Conservation (phyloP, 2,329 filamentous ascomycete species). For the Colletotrichum truncatum region DNA sequence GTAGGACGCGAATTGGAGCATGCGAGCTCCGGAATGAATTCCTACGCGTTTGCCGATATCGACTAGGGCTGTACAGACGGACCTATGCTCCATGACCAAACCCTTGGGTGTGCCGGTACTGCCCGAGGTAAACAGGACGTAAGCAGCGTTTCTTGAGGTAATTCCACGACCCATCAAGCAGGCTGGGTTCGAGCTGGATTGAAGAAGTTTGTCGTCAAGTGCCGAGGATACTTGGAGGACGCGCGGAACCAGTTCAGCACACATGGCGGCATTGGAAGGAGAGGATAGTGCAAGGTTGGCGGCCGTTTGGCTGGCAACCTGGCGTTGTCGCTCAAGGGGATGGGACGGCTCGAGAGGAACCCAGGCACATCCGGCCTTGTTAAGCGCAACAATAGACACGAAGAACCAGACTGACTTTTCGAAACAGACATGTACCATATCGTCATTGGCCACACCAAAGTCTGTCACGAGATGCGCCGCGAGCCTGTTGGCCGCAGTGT, state of each 20-base stretch:
- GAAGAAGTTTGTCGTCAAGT: not conserved
- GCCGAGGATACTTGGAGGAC: not conserved
- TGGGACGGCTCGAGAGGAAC: not conserved
- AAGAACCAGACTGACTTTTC: slow-evolving; percentile 1
- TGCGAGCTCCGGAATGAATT: slow-evolving; percentile 48
- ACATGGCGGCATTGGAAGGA: not conserved
- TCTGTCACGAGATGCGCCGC: not conserved
- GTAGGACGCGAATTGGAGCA: slow-evolving; percentile 40
- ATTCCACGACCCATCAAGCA: not conserved
- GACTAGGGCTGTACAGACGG: slow-evolving; percentile 37
- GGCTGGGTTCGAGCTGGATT: not conserved
- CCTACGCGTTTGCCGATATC: slow-evolving; percentile 50
- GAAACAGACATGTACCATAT: not conserved
- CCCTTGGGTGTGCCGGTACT: not conserved
- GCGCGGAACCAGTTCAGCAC: not conserved
- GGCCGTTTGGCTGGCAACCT: slow-evolving; percentile 9
- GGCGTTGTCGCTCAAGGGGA: not conserved
- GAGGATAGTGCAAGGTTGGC: not conserved
- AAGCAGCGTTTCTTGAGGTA: not conserved
- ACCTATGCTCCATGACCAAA: not conserved
- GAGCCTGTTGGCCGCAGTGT: not conserved
- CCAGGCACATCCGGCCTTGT: slow-evolving; percentile 5
- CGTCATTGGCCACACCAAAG: not conserved
- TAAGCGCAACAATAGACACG: not conserved
- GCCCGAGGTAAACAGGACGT: not conserved